Percentiles rank a stretch among this genome's conserved stretches.
phyloP scores from a whole-genome alignment of 306 rosid species.

The Oxytropis ochrocephala region DNA sequence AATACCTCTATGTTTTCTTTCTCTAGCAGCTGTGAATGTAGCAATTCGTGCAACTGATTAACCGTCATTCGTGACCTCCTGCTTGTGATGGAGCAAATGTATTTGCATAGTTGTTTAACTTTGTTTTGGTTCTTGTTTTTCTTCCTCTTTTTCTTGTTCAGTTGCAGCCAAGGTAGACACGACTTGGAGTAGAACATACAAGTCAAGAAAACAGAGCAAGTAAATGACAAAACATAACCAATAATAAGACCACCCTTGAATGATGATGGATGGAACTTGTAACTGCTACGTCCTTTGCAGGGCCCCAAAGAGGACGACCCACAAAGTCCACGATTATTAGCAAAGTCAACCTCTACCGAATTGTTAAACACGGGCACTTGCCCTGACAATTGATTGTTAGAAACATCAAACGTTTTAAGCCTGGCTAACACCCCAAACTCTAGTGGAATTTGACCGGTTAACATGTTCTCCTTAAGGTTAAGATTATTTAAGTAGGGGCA shows the following conservation, averaged over 20 bases:
- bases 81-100: not conserved
- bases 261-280: not conserved
- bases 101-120: not conserved
- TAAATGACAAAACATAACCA: conserved; percentile 5
- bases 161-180: not conserved
- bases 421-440: not conserved
- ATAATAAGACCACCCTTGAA: conserved; percentile 13
- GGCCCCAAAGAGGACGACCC: conserved; percentile 9
- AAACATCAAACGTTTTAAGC: not conserved
- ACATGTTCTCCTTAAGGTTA: not conserved
- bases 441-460: conserved; percentile 17
- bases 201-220: not conserved
- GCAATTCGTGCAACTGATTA: not conserved
- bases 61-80: not conserved
- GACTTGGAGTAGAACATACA: not conserved
- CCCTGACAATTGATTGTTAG: conserved; percentile 14
- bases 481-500: not conserved
- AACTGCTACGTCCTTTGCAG: not conserved
- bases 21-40: not conserved
- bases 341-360: not conserved
- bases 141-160: not conserved
- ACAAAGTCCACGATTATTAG: not conserved
- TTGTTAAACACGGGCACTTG: not conserved
- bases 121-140: not conserved
- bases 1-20: conserved; percentile 1